phyloP scores from a whole-genome alignment of 768 basidiomycete genomes.

The Termitomyces sp. region DNA sequence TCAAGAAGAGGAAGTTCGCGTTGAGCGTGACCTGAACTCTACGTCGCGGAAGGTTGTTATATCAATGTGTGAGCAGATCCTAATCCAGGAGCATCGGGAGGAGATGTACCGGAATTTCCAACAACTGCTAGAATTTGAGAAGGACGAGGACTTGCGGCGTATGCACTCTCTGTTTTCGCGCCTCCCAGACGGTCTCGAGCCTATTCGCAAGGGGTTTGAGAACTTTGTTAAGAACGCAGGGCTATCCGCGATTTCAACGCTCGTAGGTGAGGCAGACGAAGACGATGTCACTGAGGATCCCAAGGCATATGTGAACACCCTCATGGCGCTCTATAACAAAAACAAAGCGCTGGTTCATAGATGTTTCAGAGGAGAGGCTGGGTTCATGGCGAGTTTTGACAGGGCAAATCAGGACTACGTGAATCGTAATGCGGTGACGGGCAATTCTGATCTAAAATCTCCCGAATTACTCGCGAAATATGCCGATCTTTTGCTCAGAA shows the following conservation, averaged over 20 bases:
- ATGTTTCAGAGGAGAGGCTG: constrained; percentile 88
- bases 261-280: constrained; percentile 52
- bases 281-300: constrained; percentile 71
- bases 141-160: constrained; percentile 89
- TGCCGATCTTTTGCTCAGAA: constrained; percentile 81
- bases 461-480: constrained; percentile 93
- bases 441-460: constrained; percentile 78
- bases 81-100: constrained; percentile 81
- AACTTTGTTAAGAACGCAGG: constrained; percentile 93
- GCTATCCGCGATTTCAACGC: constrained; percentile 71
- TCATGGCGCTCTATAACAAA: constrained; percentile 89
- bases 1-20: constrained; percentile 91
- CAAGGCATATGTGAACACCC: constrained; percentile 89
- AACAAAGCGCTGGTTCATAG: constrained; percentile 83
- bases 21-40: constrained; percentile 89
- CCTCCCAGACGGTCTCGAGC: constrained; percentile 87
- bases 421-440: constrained; percentile 89
- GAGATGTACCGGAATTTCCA: constrained; percentile 95
- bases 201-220: constrained; percentile 87
- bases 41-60: constrained; percentile 79
- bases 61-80: constrained; percentile 83
- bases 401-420: constrained; percentile 95
- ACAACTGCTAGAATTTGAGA: constrained; percentile 82
- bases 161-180: constrained; percentile 93
- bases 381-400: constrained; percentile 90